phyloP scores from a whole-genome alignment of 768 basidiomycete species.

The Nevesoporus exiguus region DNA sequence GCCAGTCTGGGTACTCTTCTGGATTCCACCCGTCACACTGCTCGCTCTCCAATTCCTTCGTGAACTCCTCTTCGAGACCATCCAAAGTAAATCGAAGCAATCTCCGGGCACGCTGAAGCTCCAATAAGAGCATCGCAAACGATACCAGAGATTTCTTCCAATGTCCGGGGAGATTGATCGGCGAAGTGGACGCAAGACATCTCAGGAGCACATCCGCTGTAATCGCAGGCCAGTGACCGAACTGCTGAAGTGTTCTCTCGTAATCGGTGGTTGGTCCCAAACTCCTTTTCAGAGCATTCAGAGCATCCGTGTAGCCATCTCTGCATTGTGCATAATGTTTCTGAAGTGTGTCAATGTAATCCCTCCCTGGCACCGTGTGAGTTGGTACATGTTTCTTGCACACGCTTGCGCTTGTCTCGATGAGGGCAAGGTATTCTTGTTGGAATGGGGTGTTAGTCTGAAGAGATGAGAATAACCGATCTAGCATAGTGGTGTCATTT shows the following conservation, averaged over 20 bases:
- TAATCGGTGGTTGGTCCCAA: neutral
- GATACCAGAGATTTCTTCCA: conserved; percentile 31
- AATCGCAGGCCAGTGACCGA: neutral
- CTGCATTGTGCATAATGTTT: neutral
- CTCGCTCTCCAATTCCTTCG: conserved; percentile 19
- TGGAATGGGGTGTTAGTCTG: neutral
- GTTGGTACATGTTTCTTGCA: neutral
- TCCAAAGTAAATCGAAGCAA: conserved; percentile 18
- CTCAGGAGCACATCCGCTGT: neutral
- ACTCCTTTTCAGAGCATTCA: neutral
- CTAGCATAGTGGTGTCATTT: neutral
- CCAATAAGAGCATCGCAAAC: conserved; percentile 28
- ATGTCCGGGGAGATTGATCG: neutral
- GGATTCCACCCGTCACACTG: conserved; percentile 15
- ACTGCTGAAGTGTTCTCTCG: neutral
- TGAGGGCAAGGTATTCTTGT: neutral
- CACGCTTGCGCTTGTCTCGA: neutral
- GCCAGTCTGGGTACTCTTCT: conserved; percentile 35
- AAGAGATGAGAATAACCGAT: neutral
- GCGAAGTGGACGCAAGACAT: neutral
- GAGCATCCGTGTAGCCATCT: neutral
- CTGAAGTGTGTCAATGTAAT: neutral
- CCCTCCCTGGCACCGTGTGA: neutral
- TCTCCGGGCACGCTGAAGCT: neutral
- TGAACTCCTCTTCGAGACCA: conserved; percentile 28